These are phyloP conservation scores for Clausena lansium DNA, from an alignment of 345 rosid species.

Conservation along the genomic window DNA sequence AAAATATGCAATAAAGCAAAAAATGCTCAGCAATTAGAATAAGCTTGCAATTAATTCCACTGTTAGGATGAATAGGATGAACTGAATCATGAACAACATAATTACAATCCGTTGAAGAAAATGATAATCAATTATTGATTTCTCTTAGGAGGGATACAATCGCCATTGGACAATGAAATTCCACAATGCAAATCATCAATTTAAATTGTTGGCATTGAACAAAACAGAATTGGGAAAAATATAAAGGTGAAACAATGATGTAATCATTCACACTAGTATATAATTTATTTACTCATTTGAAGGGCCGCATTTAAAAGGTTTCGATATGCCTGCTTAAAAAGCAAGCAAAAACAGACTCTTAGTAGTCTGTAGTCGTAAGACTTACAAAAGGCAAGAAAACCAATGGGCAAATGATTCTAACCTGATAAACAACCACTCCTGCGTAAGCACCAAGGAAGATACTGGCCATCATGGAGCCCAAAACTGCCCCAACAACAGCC, in stretches of 20 bases:
- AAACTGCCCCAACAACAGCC: constrained; percentile 85
- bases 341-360: background rate
- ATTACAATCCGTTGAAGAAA: background rate
- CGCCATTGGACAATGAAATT: background rate
- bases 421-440: constrained; percentile 80
- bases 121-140: background rate
- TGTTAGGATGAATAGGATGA: background rate
- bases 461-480: constrained; percentile 71
- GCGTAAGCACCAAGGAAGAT: constrained; percentile 90
- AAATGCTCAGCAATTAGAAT: background rate
- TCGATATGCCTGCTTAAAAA: background rate
- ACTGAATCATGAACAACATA: background rate
- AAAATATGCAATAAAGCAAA: background rate
- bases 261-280: background rate
- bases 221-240: background rate
- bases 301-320: background rate
- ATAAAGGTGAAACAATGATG: background rate
- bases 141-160: background rate
- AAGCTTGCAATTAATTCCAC: background rate
- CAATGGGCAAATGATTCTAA: constrained; percentile 12
- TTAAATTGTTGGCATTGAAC: background rate
- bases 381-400: background rate
- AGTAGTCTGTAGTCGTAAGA: background rate
- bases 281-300: background rate
- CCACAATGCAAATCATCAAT: background rate